Percentiles rank a stretch among this genome's conserved stretches.
These are phyloP conservation scores for Cajanus cajan DNA, from an alignment of 306 rosid species.

Conservation along the genomic window DNA sequence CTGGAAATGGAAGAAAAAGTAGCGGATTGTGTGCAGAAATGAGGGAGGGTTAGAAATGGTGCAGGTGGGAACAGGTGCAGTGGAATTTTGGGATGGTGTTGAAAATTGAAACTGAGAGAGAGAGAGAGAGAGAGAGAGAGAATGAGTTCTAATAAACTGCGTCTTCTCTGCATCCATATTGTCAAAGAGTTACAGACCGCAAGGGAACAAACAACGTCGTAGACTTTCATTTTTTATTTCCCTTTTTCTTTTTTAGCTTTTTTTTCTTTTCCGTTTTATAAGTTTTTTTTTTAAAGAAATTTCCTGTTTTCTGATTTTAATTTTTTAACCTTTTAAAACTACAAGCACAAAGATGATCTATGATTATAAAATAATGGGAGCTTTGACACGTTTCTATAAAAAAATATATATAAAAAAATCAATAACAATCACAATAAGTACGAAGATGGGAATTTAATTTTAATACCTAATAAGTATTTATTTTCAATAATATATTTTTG, in stretches of 20 bases:
- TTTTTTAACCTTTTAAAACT: too few relatives aligned
- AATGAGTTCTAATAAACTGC: slow-evolving; percentile 38
- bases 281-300: not conserved
- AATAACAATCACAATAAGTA: too few relatives aligned
- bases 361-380: too few relatives aligned
- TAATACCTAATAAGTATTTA: not conserved
- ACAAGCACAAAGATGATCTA: too few relatives aligned
- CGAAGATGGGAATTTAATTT: not conserved
- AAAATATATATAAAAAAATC: too few relatives aligned
- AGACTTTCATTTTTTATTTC: not conserved
- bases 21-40: slow-evolving; percentile 16
- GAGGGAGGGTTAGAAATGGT: too few relatives aligned
- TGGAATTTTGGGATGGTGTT: slow-evolving; percentile 10
- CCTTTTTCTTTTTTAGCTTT: not conserved
- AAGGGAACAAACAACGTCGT: slow-evolving; percentile 13
- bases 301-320: too few relatives aligned
- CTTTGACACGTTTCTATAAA: too few relatives aligned
- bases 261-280: not conserved
- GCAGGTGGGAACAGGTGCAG: slow-evolving; percentile 3
- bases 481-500: not conserved
- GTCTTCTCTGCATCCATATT: slow-evolving; percentile 41
- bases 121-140: not conserved
- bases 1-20: not conserved
- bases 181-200: slow-evolving; percentile 18
- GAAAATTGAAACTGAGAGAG: not conserved